Evolutionary conservation across 106 monocot genomes (phyloP).

Genomic region (Dendrobium huoshanense): DNA sequence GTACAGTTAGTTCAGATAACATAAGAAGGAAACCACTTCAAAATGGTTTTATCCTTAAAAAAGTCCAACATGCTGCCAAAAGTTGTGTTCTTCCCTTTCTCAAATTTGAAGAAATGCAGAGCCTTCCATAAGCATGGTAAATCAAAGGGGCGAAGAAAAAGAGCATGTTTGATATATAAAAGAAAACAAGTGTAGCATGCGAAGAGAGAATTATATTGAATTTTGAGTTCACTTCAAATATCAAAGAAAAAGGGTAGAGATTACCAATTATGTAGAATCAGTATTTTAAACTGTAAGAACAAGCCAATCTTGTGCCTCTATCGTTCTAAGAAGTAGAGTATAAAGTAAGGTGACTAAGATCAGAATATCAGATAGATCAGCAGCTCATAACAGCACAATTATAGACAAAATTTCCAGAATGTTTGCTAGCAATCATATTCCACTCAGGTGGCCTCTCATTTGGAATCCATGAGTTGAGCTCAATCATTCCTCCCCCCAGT

Average conservation of each 20-base stretch:
- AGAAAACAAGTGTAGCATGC: background rate
- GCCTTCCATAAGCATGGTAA: background rate
- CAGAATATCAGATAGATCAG: constrained; percentile 22
- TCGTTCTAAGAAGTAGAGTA: background rate
- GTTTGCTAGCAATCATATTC: constrained; percentile 59
- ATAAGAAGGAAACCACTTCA: background rate
- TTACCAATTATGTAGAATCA: constrained; percentile 13
- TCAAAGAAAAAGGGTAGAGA: constrained; percentile 4
- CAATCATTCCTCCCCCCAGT: constrained; percentile 35
- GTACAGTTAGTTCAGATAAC: background rate
- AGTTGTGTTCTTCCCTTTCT: too few relatives aligned
- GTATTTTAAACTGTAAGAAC: constrained; percentile 13
- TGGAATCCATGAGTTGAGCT: constrained; percentile 55
- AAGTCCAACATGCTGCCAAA: background rate
- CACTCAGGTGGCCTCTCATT: constrained; percentile 44
- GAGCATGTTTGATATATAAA: background rate
- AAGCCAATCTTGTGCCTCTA: background rate
- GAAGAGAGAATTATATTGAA: constrained; percentile 1
- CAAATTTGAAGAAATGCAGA: background rate
- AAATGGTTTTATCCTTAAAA: background rate
- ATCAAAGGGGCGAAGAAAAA: background rate
- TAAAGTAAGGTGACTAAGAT: background rate
- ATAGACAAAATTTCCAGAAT: constrained; percentile 72
- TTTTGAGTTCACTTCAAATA: constrained; percentile 4
- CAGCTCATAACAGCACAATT: constrained; percentile 89